These are phyloP conservation scores for Durusdinium trenchii DNA, from an alignment of 73 alveolate species.

Conservation along the genomic window DNA sequence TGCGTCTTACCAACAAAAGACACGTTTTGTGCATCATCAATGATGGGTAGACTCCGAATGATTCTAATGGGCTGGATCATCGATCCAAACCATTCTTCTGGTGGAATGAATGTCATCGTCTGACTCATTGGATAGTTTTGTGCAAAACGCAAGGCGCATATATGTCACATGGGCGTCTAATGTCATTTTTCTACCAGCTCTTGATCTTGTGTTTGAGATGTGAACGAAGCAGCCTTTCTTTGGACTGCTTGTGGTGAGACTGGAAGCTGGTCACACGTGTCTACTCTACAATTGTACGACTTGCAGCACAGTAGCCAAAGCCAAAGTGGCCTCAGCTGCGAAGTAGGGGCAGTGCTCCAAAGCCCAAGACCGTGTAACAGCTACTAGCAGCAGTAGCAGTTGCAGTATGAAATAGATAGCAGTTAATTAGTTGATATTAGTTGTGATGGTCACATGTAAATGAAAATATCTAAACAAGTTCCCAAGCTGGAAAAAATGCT, in stretches of 20 bases:
- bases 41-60: too few relatives aligned
- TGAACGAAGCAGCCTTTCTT: neutral
- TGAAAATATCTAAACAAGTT: too few relatives aligned
- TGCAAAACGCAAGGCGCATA: neutral
- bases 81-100: neutral
- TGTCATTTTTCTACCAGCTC: too few relatives aligned
- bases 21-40: too few relatives aligned
- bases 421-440: too few relatives aligned
- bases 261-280: neutral
- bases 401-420: too few relatives aligned
- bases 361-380: neutral
- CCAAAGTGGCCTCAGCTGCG: conserved; percentile 30
- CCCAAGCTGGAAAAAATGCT: neutral
- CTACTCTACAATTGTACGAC: conserved; percentile 25
- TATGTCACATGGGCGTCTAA: too few relatives aligned
- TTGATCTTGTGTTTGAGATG: neutral
- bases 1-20: neutral
- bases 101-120: neutral
- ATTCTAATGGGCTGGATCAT: too few relatives aligned
- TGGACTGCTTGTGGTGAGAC: neutral
- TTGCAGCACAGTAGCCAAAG: conserved; percentile 72
- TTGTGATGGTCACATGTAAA: too few relatives aligned
- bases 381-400: too few relatives aligned
- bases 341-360: neutral
- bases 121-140: neutral